Evolutionary conservation across 805 yeast genomes (phyloP), one percentile per base, ranked within the genome.

Genomic region (Kregervanrija delftensis): DNA sequence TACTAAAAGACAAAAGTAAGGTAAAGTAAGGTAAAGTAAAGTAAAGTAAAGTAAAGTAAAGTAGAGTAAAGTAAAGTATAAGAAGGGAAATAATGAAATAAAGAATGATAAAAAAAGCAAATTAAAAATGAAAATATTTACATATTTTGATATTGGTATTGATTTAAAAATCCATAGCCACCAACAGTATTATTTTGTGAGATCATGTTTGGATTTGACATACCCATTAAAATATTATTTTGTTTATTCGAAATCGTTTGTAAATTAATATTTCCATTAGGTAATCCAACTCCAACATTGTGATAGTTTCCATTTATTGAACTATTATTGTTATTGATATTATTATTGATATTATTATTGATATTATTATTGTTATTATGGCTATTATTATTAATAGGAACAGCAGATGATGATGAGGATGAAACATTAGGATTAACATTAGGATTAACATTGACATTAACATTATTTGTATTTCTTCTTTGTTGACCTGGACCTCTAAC

Each of bases 401-500:
- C 28, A 22, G 8, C 28, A 6, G 28, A 33, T 33, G 35, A 33
- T 6, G 35, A 13, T 2, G 35, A 33, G 2, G 35, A n/a, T 33
- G 35, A 33, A 22, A 22, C 47, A 36, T 37, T 46, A 42, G n/a
- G 55, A 37, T 30, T 45, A 39, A 17, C 39, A 8, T 35, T 10
- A 33, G n/a, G 16, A 22, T 32, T 44, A n/a, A 37, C 40, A 38
- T 15, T 15, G 13, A 28, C 16, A 36, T 17, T n/a, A 12, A 10
- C 22, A 15, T 32, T 31, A 16, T 49, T 40, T 11, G 57, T 53
- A 17, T 55, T 54, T 47, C 65, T 51, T 50, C 66, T 54, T 37
- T 54, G 57, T 45, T 60, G 65, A 31, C 61, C 60, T 12, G 65
- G 65, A 4, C 96, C 95, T 55, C 99, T 79, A 3, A 93, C 99